Conservation (phyloP, 2,329 filamentous ascomycete species). For the Tolypocladium pustulatum region DNA sequence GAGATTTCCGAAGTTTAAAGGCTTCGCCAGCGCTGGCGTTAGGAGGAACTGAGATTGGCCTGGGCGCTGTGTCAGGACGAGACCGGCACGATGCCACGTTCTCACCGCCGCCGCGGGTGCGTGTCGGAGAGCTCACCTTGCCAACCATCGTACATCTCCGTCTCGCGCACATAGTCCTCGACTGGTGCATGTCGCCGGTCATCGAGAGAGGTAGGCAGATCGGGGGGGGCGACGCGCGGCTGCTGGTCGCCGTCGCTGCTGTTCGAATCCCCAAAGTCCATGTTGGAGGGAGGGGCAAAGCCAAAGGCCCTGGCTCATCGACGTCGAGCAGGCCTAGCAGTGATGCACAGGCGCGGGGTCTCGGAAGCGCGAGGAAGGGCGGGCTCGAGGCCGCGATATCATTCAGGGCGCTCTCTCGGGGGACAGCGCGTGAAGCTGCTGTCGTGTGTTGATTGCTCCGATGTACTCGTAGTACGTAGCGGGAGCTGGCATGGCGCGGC, state of each 20-base stretch:
- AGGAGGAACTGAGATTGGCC: slow-evolving; percentile 94
- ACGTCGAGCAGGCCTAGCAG: slow-evolving; percentile 6
- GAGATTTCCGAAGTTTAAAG: slow-evolving; percentile 71
- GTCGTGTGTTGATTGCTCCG: background rate
- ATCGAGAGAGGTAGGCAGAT: slow-evolving; percentile 85
- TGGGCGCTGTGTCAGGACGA: slow-evolving; percentile 27
- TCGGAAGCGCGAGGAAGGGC: background rate
- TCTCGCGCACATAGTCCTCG: slow-evolving; percentile 60
- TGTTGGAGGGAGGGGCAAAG: slow-evolving; percentile 33
- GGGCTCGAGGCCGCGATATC: background rate
- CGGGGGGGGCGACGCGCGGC: slow-evolving; percentile 56
- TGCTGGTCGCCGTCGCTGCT: slow-evolving; percentile 26
- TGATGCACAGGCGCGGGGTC: slow-evolving; percentile 1
- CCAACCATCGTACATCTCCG: slow-evolving; percentile 98
- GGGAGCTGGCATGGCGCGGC: background rate
- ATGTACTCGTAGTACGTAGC: background rate
- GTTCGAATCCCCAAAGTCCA: slow-evolving; percentile 46
- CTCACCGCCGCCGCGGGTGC: background rate
- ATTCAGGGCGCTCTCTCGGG: background rate
- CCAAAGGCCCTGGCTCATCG: slow-evolving; percentile 22
- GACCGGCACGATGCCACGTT: slow-evolving; percentile 2
- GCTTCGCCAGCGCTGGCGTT: slow-evolving; percentile 72
- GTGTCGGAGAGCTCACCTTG: slow-evolving; percentile 51
- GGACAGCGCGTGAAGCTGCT: background rate
- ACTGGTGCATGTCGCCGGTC: slow-evolving; percentile 64